phyloP scores from a whole-genome alignment of 78 protist species.

The Dictyostelium citrinum region DNA sequence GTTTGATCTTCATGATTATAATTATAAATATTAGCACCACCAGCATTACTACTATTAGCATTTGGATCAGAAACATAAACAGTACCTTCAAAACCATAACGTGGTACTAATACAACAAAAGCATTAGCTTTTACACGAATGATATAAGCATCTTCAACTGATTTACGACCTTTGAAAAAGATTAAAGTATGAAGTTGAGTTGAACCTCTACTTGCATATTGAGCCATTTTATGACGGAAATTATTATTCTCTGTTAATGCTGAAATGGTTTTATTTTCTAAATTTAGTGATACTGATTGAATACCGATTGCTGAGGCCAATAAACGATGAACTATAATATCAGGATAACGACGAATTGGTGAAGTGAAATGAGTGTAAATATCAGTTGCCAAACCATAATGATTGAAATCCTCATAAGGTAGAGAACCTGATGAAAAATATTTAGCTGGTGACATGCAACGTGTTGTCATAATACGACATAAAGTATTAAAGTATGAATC shows the following conservation, averaged over 20 bases:
- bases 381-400: constrained; percentile 83
- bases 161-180: constrained; percentile 82
- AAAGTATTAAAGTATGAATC: constrained; percentile 88
- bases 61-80: constrained; percentile 57
- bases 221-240: constrained; percentile 86
- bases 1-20: constrained; percentile 54
- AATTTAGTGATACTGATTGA: constrained; percentile 43
- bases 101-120: constrained; percentile 84
- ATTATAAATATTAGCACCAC: neutral
- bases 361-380: constrained; percentile 99
- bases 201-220: constrained; percentile 88
- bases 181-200: constrained; percentile 86
- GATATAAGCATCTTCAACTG: constrained; percentile 84
- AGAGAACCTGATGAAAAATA: constrained; percentile 87
- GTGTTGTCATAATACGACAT: constrained; percentile 90
- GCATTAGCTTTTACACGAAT: constrained; percentile 86
- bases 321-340: constrained; percentile 93
- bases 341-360: constrained; percentile 98
- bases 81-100: constrained; percentile 76
- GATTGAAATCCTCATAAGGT: constrained; percentile 60
- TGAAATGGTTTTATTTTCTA: constrained; percentile 66
- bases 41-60: neutral
- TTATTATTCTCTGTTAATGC: constrained; percentile 48
- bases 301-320: constrained; percentile 80
- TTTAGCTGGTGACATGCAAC: constrained; percentile 93